A percentile compares a stretch with the other conserved stretches of the same genome.
Evolutionary conservation across 108 stramenopile species (phyloP).

Genomic region (Skeletonema marinoi): DNA sequence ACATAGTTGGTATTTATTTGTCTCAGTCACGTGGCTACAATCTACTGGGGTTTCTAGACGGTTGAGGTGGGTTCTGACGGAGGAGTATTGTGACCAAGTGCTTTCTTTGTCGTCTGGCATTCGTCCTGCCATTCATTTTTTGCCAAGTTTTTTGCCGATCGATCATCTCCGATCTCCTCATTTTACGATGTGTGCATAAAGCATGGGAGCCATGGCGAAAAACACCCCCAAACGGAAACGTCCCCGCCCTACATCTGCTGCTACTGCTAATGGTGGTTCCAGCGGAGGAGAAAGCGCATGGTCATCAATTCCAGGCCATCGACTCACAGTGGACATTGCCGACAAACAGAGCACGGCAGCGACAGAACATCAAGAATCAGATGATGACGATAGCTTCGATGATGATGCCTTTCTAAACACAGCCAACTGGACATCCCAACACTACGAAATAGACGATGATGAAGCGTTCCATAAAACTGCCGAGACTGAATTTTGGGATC

Average conservation of each 20-base stretch:
- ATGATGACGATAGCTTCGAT: not conserved
- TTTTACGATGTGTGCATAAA: not conserved
- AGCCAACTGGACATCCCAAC: slow-evolving; percentile 25
- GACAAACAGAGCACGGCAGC: not conserved
- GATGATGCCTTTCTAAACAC: slow-evolving; percentile 7
- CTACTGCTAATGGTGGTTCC: not conserved
- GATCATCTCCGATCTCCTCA: too few species aligned
- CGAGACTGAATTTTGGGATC: slow-evolving; percentile 11
- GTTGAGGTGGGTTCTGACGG: too few species aligned
- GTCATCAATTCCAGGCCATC: not conserved
- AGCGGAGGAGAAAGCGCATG: not conserved
- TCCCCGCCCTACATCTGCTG: not conserved
- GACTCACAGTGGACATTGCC: not conserved
- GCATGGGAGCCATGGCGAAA: slow-evolving; percentile 5
- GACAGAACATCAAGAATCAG: not conserved
- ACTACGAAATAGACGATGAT: slow-evolving; percentile 18
- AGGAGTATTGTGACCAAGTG: too few species aligned
- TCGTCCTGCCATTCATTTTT: too few species aligned
- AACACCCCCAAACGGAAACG: slow-evolving; percentile 7
- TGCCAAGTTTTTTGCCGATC: too few species aligned
- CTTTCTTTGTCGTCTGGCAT: too few species aligned
- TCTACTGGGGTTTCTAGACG: too few species aligned
- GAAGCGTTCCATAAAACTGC: not conserved
- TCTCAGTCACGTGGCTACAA: too few species aligned
- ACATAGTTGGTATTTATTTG: too few species aligned